Conservation (phyloP, 176 grass and related monocot genomes). For the Juncus effusus region DNA sequence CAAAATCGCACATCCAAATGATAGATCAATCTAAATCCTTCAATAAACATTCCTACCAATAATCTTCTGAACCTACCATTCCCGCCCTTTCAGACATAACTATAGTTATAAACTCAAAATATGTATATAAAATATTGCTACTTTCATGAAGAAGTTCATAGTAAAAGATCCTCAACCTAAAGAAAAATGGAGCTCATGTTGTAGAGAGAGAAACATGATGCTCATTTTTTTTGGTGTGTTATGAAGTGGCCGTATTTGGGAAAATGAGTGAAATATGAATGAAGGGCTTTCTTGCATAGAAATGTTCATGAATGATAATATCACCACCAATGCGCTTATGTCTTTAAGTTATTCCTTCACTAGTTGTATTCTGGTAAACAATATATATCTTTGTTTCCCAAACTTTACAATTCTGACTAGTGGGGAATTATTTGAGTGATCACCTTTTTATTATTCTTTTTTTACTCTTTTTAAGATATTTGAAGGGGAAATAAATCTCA, state of each 20-base stretch:
- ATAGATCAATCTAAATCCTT: slow-evolving; percentile 41
- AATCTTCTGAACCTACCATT: slow-evolving; percentile 31
- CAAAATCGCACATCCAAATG: slow-evolving; percentile 7
- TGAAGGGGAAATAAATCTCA: slow-evolving; percentile 58
- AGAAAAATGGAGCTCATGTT: slow-evolving; percentile 75
- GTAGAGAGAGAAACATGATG: slow-evolving; percentile 84
- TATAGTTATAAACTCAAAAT: slow-evolving; percentile 84
- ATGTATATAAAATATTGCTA: slow-evolving; percentile 61
- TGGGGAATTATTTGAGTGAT: too few relatives aligned
- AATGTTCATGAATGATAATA: slow-evolving; percentile 59
- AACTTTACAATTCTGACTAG: too few relatives aligned
- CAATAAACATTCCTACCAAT: slow-evolving; percentile 31
- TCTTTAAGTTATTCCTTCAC: slow-evolving; percentile 88
- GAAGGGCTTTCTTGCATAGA: slow-evolving; percentile 36
- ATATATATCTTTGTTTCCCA: too few relatives aligned
- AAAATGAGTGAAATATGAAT: slow-evolving; percentile 29
- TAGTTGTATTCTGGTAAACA: slow-evolving; percentile 86
- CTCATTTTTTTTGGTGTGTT: slow-evolving; percentile 85
- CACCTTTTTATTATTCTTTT: too few relatives aligned
- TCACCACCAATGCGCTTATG: slow-evolving; percentile 81
- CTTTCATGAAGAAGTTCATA: slow-evolving; percentile 78
- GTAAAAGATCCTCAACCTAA: slow-evolving; percentile 78
- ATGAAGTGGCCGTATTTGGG: slow-evolving; percentile 37
- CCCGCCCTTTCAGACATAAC: slow-evolving; percentile 36
- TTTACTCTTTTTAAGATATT: slow-evolving; percentile 55